Evolutionary conservation across 805 yeast genomes (phyloP), one percentile per base, ranked within the genome.

Genomic region (Metschnikowia bowlesiae): DNA sequence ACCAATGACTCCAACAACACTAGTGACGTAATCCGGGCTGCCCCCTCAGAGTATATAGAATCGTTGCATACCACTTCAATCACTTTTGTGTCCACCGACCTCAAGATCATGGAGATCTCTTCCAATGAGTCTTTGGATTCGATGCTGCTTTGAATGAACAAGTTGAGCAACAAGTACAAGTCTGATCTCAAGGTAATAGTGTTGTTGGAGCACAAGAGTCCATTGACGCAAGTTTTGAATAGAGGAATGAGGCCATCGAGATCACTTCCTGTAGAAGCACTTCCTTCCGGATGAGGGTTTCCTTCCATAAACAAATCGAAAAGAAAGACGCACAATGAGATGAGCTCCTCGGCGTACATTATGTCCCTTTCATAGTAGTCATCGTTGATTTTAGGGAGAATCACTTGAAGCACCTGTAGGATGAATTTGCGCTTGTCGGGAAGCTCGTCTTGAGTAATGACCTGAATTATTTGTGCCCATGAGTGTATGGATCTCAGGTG

Each of bases 391-490:
- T 82, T 85, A 2, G 96, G 96, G 18, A 89, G 75, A 26, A 89
- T 74, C 3, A 80, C 73, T 58, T 89, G 95, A 54, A 90, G 82
- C 2, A 88, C 80, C 57, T 87, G 95, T 16, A 89, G 67, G 48
- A 89, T 82, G 60, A 92, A 85, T 36, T 80, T 77, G 0, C 82
- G 73, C 32, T 50, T 52, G 39, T 44, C 45, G 4, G 40, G 44
- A 14, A 44, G 49, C 8, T 82, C 83, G 64, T 84, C 90, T 4
- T 82, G 74, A 4, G 88, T 82, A 41, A 89, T 67, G 3, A 89
- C 81, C 53, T 89, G 89, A 26, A 89, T 83, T 45, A 91, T 66
- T 56, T 84, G 85, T 22, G 84, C 83, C 98, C 98, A 92, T 0
- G 95, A 80, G 60, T 84, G 89, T 30, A 92, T 68, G 50, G 85